Evolutionary conservation across 2,329 filamentous ascomycete species (phyloP).

Genomic region (Penicillium aurantiogriseum): DNA sequence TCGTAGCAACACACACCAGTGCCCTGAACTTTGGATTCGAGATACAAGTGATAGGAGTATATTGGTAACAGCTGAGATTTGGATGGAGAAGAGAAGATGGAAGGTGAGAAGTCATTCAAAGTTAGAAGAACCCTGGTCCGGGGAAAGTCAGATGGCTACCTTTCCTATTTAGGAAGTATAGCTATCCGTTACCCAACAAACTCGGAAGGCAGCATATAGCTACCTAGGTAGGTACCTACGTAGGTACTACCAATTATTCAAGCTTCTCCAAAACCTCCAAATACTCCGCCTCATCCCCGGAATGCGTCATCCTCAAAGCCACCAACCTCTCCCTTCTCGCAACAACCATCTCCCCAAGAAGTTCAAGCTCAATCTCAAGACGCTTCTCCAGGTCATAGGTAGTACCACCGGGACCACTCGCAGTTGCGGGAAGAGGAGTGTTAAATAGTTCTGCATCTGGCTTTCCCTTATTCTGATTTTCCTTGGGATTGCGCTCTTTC

Average conservation of each 20-base stretch:
- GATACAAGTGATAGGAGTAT: neutral
- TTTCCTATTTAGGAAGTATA: neutral
- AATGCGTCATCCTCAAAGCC: neutral
- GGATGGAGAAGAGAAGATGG: neutral
- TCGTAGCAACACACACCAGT: too few species aligned
- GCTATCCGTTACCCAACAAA: neutral
- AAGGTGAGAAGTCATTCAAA: neutral
- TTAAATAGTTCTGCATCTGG: neutral
- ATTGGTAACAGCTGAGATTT: neutral
- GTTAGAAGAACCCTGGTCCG: neutral
- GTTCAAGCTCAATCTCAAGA: constrained; percentile 1
- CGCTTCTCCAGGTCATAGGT: neutral
- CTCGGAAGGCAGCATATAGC: neutral
- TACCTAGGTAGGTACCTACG: neutral
- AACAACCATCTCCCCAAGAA: neutral
- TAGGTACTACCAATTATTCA: neutral
- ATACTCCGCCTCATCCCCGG: neutral
- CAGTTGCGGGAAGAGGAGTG: neutral
- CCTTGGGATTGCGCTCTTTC: too few species aligned
- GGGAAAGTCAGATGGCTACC: neutral
- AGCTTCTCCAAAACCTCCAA: neutral
- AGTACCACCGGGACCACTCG: neutral
- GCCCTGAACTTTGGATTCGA: too few species aligned
- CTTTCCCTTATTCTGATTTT: neutral
- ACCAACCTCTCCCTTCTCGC: neutral